Base-by-base conservation (phyloP, 2,329 filamentous ascomycete species). In the Scedosporium dehoogii region DNA sequence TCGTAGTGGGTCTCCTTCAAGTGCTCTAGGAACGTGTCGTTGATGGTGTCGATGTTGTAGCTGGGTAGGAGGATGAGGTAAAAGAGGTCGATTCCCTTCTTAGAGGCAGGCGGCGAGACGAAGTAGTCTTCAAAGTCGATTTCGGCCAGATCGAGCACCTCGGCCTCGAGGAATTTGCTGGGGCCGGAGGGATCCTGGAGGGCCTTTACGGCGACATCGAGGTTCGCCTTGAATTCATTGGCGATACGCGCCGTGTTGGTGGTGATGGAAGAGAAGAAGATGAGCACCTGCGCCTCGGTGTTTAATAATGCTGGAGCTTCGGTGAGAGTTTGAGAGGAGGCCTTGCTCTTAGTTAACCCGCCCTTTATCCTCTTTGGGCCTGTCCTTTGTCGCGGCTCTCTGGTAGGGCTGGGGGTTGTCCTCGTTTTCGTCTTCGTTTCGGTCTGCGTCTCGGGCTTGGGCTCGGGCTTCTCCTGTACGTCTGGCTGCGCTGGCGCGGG, bases 101-200 rank as follows among this genome's bases (percentile, higher is more conserved):
- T 72, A 4, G 77, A 70, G 71, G 89, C 89, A 0, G 92, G 91
- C 0, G 86, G 84, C 2, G 81, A 83, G 63, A 96, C 85, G 71
- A 97, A 97, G 74, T 89, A 96, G 70, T 97, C 92, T 69, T 99
- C 93, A 68, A 93, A 90, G 69, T 97, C 93, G 61, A 96, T 83
- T 65, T 96, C 87, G 2, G 92, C 87, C 27, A 97, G 77, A 69
- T 97, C 91, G 63, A 89, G 79, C 10, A 91, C 74, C 69, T 89
- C 79, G 1, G 91, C 86, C 44, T 83, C 76, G 0, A 81, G 70
- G 66, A 82, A 83, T 5, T 69, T 69, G 29, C 33, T 38, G 10
- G 73, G 73, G 3, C 41, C 27, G 4, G 56, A n/a, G 23, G 46
- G 12, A 9, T 23, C 23, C 9, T 29, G 10, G 10, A 89, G 75